Conservation (phyloP, 2,329 filamentous ascomycete genomes). For the Laburnicola sp. region DNA sequence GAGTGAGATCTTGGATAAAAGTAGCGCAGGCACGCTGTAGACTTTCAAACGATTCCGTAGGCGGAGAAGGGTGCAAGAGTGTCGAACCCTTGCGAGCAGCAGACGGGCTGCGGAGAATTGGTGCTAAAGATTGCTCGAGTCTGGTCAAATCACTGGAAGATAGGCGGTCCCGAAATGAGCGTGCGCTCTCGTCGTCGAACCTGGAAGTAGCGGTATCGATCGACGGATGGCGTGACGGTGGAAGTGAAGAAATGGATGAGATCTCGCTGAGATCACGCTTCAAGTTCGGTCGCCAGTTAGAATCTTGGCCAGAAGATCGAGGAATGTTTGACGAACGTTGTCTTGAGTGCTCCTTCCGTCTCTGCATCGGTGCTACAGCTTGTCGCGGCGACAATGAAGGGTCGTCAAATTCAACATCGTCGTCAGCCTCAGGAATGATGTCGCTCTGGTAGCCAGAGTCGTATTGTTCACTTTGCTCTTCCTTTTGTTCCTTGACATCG, state of each 20-base stretch:
- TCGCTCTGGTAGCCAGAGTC: conserved; percentile 27
- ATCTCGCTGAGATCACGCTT: conserved; percentile 24
- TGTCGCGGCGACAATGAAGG: conserved; percentile 23
- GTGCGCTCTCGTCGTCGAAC: conserved; percentile 12
- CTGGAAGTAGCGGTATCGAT: conserved; percentile 16
- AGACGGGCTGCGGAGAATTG: conserved; percentile 11
- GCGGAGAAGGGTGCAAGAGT: conserved; percentile 29
- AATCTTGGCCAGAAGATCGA: conserved; percentile 18
- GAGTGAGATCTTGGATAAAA: conserved; percentile 5
- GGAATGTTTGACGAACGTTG: conserved; percentile 13
- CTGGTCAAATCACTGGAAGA: conserved; percentile 5
- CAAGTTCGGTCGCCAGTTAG: conserved; percentile 31
- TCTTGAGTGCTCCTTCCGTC: conserved; percentile 8
- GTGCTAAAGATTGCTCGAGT: conserved; percentile 11
- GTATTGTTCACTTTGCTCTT: conserved; percentile 15
- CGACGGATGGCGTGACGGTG: conserved; percentile 11
- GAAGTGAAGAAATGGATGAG: neutral
- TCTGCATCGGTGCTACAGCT: conserved; percentile 6
- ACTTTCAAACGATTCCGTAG: conserved; percentile 7
- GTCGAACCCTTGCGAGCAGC: conserved; percentile 18
- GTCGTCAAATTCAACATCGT: conserved; percentile 16
- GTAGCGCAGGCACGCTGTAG: neutral
- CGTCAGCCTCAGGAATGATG: conserved; percentile 23
- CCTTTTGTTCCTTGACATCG: conserved; percentile 12
- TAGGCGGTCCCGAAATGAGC: neutral